Evolutionary conservation across 2,329 filamentous ascomycete species (phyloP).

Genomic region (Scytalidium lignicola): DNA sequence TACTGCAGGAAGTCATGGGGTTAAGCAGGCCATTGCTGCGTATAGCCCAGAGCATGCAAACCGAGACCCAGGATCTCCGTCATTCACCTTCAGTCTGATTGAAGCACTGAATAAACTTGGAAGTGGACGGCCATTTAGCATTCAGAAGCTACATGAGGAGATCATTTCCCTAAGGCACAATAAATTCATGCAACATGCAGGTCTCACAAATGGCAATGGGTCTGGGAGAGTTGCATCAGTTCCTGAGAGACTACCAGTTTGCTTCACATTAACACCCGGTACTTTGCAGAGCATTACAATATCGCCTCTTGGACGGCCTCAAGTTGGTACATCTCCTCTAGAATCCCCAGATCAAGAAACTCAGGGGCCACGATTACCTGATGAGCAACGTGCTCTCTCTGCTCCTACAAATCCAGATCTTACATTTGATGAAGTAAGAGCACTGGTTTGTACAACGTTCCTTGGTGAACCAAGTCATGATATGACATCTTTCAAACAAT

Average conservation of each 20-base stretch:
- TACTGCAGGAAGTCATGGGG: slow-evolving; percentile 46
- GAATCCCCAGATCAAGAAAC: slow-evolving; percentile 21
- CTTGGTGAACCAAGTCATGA: slow-evolving; percentile 60
- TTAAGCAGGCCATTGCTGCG: slow-evolving; percentile 61
- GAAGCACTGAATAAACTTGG: slow-evolving; percentile 51
- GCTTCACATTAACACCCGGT: slow-evolving; percentile 51
- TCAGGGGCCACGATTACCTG: slow-evolving; percentile 12
- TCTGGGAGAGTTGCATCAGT: slow-evolving; percentile 28
- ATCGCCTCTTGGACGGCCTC: slow-evolving; percentile 28
- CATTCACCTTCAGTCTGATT: slow-evolving; percentile 53
- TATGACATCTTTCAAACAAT: slow-evolving; percentile 62
- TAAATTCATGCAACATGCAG: slow-evolving; percentile 38
- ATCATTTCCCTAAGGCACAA: slow-evolving; percentile 30
- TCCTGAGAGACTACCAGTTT: slow-evolving; percentile 38
- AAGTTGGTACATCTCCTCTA: slow-evolving; percentile 17
- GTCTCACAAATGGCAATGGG: slow-evolving; percentile 48
- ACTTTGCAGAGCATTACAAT: slow-evolving; percentile 50
- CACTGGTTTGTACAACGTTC: slow-evolving; percentile 63
- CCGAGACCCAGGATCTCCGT: slow-evolving; percentile 41
- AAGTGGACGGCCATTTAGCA: slow-evolving; percentile 48
- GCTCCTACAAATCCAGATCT: slow-evolving; percentile 38
- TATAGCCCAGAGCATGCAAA: slow-evolving; percentile 46
- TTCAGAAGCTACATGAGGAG: slow-evolving; percentile 53
- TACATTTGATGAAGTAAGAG: slow-evolving; percentile 56
- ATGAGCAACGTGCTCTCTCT: slow-evolving; percentile 20